These are phyloP conservation scores for Epichloe gansuensis DNA, from an alignment of 2,329 filamentous ascomycete genomes.

Conservation along the genomic window DNA sequence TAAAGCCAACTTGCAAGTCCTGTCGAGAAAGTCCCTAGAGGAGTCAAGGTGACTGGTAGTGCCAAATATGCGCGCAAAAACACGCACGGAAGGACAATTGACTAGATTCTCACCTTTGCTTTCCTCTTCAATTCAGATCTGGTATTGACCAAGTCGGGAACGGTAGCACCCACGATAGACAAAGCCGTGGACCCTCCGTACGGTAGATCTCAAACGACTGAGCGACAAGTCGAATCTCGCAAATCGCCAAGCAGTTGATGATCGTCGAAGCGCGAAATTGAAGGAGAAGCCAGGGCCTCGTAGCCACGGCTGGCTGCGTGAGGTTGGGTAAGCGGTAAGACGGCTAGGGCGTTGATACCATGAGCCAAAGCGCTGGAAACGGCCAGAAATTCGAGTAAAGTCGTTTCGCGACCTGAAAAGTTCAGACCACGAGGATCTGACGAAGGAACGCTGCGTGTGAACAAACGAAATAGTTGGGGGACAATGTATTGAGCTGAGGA, in stretches of 20 bases:
- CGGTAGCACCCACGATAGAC: constrained; percentile 14
- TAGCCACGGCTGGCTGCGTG: neutral
- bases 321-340: constrained; percentile 4
- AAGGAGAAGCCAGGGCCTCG: constrained; percentile 2
- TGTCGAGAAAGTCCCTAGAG: neutral
- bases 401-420: constrained; percentile 4
- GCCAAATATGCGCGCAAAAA: neutral
- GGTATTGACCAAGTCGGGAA: constrained; percentile 11
- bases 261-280: constrained; percentile 6
- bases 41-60: neutral
- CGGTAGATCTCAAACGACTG: constrained; percentile 8
- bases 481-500: constrained; percentile 33
- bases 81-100: neutral
- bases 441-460: constrained; percentile 7
- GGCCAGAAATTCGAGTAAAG: constrained; percentile 1
- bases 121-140: neutral
- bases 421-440: constrained; percentile 4
- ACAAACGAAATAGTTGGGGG: constrained; percentile 10
- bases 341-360: constrained; percentile 2
- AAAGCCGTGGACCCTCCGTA: constrained; percentile 13
- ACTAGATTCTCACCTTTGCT: neutral
- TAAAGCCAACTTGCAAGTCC: neutral
- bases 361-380: constrained; percentile 7
- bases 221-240: neutral
- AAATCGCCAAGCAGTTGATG: neutral